phyloP scores from a whole-genome alignment of 1,139 yeast genomes.

The Spencermartinsiella ligniputridi region DNA sequence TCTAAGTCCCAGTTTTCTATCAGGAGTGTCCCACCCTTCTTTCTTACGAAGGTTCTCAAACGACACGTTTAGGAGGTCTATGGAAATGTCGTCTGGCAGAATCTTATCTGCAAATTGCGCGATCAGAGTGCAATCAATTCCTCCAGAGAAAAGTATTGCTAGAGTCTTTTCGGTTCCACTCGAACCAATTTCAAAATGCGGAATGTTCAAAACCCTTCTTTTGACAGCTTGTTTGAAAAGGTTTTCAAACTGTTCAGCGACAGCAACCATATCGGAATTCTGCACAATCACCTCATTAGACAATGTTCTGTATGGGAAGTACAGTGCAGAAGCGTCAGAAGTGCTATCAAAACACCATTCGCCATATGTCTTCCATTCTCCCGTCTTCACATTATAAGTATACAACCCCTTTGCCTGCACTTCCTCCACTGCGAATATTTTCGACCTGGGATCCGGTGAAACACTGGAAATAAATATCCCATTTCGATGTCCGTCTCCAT shows the following conservation, averaged over 20 bases:
- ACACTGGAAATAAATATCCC: slow-evolving; percentile 35
- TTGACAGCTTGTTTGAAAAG: slow-evolving; percentile 38
- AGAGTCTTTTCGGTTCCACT: slow-evolving; percentile 28
- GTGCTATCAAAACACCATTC: not conserved
- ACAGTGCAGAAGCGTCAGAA: not conserved
- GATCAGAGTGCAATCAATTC: slow-evolving; percentile 82
- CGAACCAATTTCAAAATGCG: slow-evolving; percentile 9
- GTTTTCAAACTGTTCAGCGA: slow-evolving; percentile 14
- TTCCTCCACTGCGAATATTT: not conserved
- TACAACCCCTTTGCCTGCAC: not conserved
- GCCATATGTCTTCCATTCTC: not conserved
- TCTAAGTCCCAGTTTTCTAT: slow-evolving; percentile 62
- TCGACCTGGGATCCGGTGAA: not conserved
- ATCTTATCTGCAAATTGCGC: slow-evolving; percentile 43
- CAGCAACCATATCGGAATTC: slow-evolving; percentile 33
- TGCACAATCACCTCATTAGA: not conserved
- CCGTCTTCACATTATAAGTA: not conserved
- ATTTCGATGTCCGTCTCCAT: slow-evolving; percentile 20
- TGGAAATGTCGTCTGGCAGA: slow-evolving; percentile 32
- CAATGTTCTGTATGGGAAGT: not conserved
- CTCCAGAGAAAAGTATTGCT: slow-evolving; percentile 85
- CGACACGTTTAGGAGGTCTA: slow-evolving; percentile 90
- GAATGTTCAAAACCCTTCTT: slow-evolving; percentile 52
- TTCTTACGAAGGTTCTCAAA: slow-evolving; percentile 86
- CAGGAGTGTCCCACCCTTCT: slow-evolving; percentile 61